These are phyloP conservation scores for Lactarius psammicola DNA, from an alignment of 768 basidiomycete species.

Conservation along the genomic window DNA sequence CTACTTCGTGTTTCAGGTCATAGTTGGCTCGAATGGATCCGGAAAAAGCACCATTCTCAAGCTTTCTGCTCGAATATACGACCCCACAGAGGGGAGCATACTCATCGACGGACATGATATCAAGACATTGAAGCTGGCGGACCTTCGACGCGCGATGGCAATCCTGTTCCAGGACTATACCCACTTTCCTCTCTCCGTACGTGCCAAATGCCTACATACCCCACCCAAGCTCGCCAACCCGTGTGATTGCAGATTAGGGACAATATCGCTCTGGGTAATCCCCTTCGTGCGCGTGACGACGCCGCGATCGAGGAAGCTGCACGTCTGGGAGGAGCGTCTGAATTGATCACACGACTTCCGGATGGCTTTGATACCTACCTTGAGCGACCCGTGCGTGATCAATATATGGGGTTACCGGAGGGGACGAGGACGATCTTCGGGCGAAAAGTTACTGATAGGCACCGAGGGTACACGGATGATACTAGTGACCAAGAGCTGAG, in stretches of 20 bases:
- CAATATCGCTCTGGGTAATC: conserved; percentile 75
- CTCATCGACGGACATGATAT: conserved; percentile 64
- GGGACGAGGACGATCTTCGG: conserved; percentile 65
- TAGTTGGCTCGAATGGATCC: conserved; percentile 77
- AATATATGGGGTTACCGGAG: conserved; percentile 62
- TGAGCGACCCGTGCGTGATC: conserved; percentile 63
- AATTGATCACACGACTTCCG: conserved; percentile 60
- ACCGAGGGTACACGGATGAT: not conserved
- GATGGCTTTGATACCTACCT: conserved; percentile 72
- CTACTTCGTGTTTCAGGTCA: conserved; percentile 45
- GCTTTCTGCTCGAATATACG: conserved; percentile 67
- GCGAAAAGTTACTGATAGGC: conserved; percentile 39
- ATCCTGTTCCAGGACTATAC: conserved; percentile 86
- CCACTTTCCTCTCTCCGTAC: conserved; percentile 70
- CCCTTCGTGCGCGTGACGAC: conserved; percentile 49
- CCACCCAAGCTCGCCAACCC: not conserved
- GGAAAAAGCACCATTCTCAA: conserved; percentile 81
- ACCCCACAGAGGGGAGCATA: conserved; percentile 65
- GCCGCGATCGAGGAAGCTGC: conserved; percentile 64
- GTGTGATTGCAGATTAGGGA: conserved; percentile 56
- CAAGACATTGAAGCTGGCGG: conserved; percentile 53
- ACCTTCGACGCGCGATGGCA: conserved; percentile 63
- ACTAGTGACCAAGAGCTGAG: conserved; percentile 39
- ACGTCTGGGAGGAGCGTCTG: conserved; percentile 63
- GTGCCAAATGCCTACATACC: conserved; percentile 30